Evolutionary conservation across 176 grass and related monocot genomes (phyloP), one percentile per base, ranked within the genome.

Genomic region (Triticum monococcum): DNA sequence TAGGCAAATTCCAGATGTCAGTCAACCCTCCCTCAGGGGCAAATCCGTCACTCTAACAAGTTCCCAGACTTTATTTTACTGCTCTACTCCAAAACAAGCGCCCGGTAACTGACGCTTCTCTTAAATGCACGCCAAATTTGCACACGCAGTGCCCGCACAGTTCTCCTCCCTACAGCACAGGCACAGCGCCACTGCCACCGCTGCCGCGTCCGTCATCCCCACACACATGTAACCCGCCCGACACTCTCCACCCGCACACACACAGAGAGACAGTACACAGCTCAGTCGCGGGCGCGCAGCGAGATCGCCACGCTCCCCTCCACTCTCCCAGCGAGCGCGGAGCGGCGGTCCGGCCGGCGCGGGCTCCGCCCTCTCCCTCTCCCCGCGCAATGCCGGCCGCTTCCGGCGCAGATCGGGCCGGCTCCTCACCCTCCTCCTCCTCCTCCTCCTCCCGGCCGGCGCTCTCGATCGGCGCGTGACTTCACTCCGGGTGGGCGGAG

Each of bases 351-450:
- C 68, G 68, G 76, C 63, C 52, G 63, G 79, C 64, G 52, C 14
- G 56, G 77, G 43, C 35, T 36, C 33, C 22, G 25, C 22, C 8
- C 59, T 37, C 46, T 43, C 41, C 41, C 63, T 88, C 63, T 25
- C 14, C 64, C 56, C 61, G 85, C 68, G 77, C 86, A 91, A 91
- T 91, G 90, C 90, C 28, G 71, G 31, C 90, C 71, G 33, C 74
- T 36, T 50, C 76, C 30, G 69, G 16, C 23, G 50, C 77, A 72
- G 82, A 85, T 91, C 86, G 77, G 86, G 52, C 82, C 60, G 89
- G 11, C 74, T 38, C 62, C 36, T 30, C 46, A 2, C 13, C 43
- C 43, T 6, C 18, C 17, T 30, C 28, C 28, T 30, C 28, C 28
- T 30, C 28, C 28, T 50, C 50, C 14, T 57, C 9, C n/a, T 56